These are phyloP conservation scores for Stagonosporopsis chrysanthemi DNA, from an alignment of 2,329 filamentous ascomycete species.

Conservation along the genomic window DNA sequence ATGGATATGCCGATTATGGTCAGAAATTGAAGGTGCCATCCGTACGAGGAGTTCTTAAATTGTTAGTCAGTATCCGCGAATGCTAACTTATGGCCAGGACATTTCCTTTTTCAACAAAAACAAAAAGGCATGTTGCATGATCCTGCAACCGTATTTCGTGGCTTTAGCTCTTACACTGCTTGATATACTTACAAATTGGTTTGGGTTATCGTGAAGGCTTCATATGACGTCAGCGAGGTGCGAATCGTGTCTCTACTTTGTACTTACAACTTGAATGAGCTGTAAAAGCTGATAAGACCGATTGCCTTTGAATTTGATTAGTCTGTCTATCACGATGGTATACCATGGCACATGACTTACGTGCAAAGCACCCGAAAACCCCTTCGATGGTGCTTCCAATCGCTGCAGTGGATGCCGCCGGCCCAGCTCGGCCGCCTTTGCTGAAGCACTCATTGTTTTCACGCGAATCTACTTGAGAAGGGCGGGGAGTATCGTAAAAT, in stretches of 20 bases:
- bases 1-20: slow-evolving; percentile 75
- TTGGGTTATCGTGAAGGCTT: slow-evolving; percentile 43
- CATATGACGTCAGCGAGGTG: slow-evolving; percentile 27
- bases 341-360: slow-evolving; percentile 31
- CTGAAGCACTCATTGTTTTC: slow-evolving; percentile 25
- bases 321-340: not conserved
- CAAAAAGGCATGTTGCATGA: not conserved
- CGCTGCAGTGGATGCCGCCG: slow-evolving; percentile 69
- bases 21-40: slow-evolving; percentile 75
- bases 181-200: slow-evolving; percentile 29
- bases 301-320: slow-evolving; percentile 31
- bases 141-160: not conserved
- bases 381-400: slow-evolving; percentile 69
- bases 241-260: not conserved
- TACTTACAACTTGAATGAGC: slow-evolving; percentile 52
- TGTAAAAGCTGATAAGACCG: slow-evolving; percentile 56
- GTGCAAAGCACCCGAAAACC: slow-evolving; percentile 70
- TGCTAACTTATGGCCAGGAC: not conserved
- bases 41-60: slow-evolving; percentile 64
- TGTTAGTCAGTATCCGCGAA: not conserved
- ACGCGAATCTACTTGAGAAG: not conserved
- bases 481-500: not conserved
- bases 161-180: not conserved
- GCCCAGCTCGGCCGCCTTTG: slow-evolving; percentile 35
- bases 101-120: not conserved